A percentile compares a stretch with the other conserved stretches of the same genome.
phyloP scores from a whole-genome alignment of 2,329 filamentous ascomycete species.

The Aureobasidium sp. region DNA sequence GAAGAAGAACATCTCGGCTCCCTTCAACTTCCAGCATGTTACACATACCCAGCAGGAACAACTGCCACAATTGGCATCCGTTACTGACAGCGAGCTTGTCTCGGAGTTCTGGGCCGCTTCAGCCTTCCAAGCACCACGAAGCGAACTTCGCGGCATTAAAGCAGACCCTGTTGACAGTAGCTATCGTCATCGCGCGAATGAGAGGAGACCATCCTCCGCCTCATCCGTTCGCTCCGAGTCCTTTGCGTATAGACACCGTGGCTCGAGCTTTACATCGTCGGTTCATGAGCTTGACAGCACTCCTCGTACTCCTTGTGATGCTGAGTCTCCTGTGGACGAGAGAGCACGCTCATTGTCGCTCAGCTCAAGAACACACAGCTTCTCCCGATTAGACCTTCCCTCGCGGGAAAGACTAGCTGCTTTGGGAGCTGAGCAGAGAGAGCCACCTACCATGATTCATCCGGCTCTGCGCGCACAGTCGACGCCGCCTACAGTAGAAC shows the following conservation, averaged over 20 bases:
- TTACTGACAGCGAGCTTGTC: slow-evolving; percentile 45
- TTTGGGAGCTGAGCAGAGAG: slow-evolving; percentile 15
- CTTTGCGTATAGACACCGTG: background rate
- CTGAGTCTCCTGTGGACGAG: background rate
- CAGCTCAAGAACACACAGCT: background rate
- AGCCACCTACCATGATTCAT: slow-evolving; percentile 18
- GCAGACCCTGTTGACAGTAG: slow-evolving; percentile 39
- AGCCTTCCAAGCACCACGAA: slow-evolving; percentile 45
- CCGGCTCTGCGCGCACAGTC: slow-evolving; percentile 12
- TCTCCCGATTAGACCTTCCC: slow-evolving; percentile 21
- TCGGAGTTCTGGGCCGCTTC: slow-evolving; percentile 49
- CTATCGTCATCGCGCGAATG: background rate
- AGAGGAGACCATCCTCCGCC: slow-evolving; percentile 5
- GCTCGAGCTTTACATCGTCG: background rate
- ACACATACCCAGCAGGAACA: slow-evolving; percentile 53
- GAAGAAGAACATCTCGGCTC: slow-evolving; percentile 51
- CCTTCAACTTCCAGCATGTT: slow-evolving; percentile 59
- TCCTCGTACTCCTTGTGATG: background rate
- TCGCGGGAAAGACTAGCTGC: slow-evolving; percentile 9
- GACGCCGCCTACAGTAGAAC: background rate
- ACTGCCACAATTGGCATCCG: slow-evolving; percentile 45
- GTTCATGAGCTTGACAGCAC: slow-evolving; percentile 10
- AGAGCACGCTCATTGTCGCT: background rate
- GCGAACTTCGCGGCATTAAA: slow-evolving; percentile 46
- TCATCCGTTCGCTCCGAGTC: slow-evolving; percentile 4